Evolutionary conservation across 2,329 filamentous ascomycete species (phyloP).

Genomic region (Amesomyces nigricolor): DNA sequence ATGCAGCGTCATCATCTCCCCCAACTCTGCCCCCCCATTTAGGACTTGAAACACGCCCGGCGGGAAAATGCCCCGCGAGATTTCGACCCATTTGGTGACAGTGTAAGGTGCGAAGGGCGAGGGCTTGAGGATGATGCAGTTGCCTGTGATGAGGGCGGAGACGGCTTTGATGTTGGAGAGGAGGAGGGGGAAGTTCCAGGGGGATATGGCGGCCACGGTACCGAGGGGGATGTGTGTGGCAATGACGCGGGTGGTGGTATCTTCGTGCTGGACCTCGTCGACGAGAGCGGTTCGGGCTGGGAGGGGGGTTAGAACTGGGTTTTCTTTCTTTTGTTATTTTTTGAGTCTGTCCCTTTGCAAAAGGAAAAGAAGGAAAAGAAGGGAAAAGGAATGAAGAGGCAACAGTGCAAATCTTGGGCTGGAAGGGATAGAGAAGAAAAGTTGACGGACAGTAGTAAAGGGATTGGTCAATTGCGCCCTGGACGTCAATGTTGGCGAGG

Average conservation of each 20-base stretch:
- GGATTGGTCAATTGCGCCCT: constrained; percentile 34
- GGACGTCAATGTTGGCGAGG: constrained; percentile 36
- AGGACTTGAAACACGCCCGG: constrained; percentile 52
- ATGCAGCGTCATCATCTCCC: constrained; percentile 49
- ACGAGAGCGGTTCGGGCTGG: constrained; percentile 35
- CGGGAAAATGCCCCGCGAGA: constrained; percentile 45
- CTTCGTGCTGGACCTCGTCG: constrained; percentile 44
- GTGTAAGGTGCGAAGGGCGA: constrained; percentile 52
- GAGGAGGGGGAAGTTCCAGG: constrained; percentile 54
- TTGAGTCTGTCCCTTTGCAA: no score
- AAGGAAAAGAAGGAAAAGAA: no score
- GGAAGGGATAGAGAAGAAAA: background rate
- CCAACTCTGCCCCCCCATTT: constrained; percentile 49
- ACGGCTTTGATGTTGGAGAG: constrained; percentile 46
- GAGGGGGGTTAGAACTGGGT: background rate
- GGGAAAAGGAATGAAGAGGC: no score
- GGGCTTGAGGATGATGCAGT: constrained; percentile 52
- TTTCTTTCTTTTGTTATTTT: background rate
- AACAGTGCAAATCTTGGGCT: background rate
- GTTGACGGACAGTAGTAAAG: constrained; percentile 33
- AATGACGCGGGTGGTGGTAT: constrained; percentile 37
- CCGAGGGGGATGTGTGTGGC: constrained; percentile 44
- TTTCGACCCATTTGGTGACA: constrained; percentile 47
- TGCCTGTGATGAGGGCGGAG: constrained; percentile 46
- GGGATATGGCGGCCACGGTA: constrained; percentile 50